Conservation (phyloP, 345 rosid genomes). For the Gossypium sturtianum region DNA sequence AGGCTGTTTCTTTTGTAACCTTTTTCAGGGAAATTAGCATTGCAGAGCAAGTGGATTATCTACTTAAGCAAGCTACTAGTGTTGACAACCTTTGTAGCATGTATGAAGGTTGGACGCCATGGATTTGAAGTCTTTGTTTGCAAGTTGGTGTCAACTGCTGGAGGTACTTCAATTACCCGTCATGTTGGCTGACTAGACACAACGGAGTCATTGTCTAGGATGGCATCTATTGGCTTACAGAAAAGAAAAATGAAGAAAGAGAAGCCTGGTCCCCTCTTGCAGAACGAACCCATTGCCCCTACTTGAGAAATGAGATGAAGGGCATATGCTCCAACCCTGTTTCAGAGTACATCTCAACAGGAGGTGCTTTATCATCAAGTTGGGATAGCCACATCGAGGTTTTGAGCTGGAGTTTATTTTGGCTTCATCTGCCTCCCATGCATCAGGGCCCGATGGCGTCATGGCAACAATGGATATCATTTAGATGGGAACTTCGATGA, state of each 20-base stretch:
- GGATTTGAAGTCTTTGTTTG: conserved; percentile 47
- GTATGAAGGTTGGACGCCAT: conserved; percentile 99
- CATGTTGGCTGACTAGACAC: not conserved
- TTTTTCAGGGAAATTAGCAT: conserved; percentile 58
- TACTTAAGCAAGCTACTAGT: conserved; percentile 79
- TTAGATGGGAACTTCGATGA: not conserved
- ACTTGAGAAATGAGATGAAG: not conserved
- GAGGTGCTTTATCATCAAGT: not conserved
- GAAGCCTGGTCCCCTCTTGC: not conserved
- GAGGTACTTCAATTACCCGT: conserved; percentile 12
- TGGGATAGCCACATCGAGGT: not conserved
- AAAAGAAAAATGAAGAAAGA: not conserved
- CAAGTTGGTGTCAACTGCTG: not conserved
- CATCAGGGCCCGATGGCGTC: not conserved
- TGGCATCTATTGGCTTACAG: not conserved
- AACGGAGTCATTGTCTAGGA: not conserved
- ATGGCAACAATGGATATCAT: not conserved
- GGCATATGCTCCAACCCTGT: not conserved
- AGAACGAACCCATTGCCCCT: not conserved
- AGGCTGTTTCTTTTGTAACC: not conserved
- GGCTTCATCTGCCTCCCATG: not conserved
- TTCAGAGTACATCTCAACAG: not conserved
- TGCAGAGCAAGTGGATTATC: conserved; percentile 78
- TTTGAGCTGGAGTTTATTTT: not conserved
- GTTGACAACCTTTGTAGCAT: conserved; percentile 90